These are phyloP conservation scores for Neofusicoccum sp. DNA, from an alignment of 2,329 filamentous ascomycete species.

Conservation along the genomic window DNA sequence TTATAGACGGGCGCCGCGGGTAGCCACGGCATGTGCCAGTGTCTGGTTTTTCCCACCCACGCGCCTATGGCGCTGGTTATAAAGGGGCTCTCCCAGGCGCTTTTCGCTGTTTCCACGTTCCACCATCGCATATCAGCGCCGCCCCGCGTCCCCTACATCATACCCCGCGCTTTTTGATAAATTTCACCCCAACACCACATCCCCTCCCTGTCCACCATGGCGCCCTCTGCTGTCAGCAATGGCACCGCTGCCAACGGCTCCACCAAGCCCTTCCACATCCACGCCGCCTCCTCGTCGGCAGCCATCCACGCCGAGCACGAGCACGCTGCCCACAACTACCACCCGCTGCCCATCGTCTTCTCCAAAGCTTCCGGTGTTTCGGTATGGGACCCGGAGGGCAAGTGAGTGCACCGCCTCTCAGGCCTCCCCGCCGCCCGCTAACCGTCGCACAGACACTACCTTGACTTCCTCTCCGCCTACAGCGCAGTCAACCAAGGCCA, in stretches of 20 bases:
- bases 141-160: not conserved
- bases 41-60: constrained; percentile 6
- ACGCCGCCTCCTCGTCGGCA: constrained; percentile 72
- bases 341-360: constrained; percentile 82
- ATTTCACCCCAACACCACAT: not conserved
- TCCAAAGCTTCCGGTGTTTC: constrained; percentile 73
- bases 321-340: constrained; percentile 97
- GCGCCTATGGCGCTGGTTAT: not conserved
- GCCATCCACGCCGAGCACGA: constrained; percentile 80
- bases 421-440: not conserved
- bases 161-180: not conserved
- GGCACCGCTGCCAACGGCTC: constrained; percentile 27
- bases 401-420: constrained; percentile 18
- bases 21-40: constrained; percentile 13
- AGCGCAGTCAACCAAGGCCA: constrained; percentile 97
- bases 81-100: constrained; percentile 1
- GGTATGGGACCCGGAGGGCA: constrained; percentile 94
- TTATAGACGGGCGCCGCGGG: constrained; percentile 23
- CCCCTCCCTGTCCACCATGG: constrained; percentile 1
- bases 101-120: not conserved
- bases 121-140: constrained; percentile 2
- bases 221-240: constrained; percentile 20
- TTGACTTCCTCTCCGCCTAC: constrained; percentile 98
- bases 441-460: constrained; percentile 60
- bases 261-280: constrained; percentile 46